Base-by-base conservation (phyloP, 352 stramenopile species). In the Phytophthora crassamura region DNA sequence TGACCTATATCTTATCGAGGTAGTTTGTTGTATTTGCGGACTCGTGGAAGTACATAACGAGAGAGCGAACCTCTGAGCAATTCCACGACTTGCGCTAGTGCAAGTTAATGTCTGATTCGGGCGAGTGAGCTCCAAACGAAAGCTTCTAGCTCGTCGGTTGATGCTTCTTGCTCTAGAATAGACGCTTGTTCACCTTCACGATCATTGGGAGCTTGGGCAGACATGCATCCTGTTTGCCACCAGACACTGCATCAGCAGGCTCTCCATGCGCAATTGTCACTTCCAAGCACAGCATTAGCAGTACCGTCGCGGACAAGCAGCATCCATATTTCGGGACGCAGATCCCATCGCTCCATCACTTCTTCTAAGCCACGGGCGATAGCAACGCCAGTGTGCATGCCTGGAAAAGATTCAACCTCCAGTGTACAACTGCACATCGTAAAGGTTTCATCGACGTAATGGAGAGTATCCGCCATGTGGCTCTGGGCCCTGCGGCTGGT, bases 221-320 rank as follows among this genome's bases (percentile, higher is more conserved):
- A 1, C 22, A 25, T 3, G 22, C 22, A 25, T 25, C 22, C 3
- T 25, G 22, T 1, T 25, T 3, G 22, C 22, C 22, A 25, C 22
- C 2, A 25, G 22, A 25, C 22, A 25, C 22, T 25, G 22, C 22
- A 25, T 25, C 22, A 67, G 39, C 79, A 73, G 42, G 79, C 3
- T 47, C n/a, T 32, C n/a, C 0, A 47, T 14, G 15, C 18, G 16
- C n/a, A 47, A 15, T 32, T 47, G 32, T 47, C 18, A 47, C 18
- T 47, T 4, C 4, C 40, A 47, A 47, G 40, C n/a, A 47, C 40
- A 3, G 40, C 40, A 47, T 47, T 47, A 3, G 16, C 25, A 15
- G 40, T 16, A 10, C 40, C 40, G 30, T 47, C 40, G 4, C 40
- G 40, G 40, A 47, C 41, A 25, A 54, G 32, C n/a, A 41, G 2